Conservation (phyloP, 208 protist species). For the Porcisia deanei region DNA sequence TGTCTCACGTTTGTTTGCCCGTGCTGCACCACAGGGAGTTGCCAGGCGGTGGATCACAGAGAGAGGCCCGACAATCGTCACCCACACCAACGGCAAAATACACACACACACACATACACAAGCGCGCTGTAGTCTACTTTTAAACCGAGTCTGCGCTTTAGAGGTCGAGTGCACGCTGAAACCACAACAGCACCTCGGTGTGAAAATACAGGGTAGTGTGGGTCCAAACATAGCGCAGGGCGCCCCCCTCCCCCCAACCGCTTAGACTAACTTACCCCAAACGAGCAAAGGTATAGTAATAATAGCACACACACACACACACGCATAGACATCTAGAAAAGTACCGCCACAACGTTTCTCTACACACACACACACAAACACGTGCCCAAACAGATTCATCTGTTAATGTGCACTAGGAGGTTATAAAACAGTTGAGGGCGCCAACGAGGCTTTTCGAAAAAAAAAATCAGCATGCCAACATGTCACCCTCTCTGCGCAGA, state of each 20-base stretch:
- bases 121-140: background rate
- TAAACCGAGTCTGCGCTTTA: background rate
- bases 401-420: background rate
- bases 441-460: background rate
- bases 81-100: background rate
- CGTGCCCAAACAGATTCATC: background rate
- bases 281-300: too few relatives aligned
- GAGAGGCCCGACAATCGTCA: background rate
- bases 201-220: background rate
- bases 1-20: background rate
- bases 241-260: background rate
- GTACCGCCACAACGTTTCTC: background rate
- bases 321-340: background rate
- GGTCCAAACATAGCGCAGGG: too few relatives aligned
- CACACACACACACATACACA: background rate
- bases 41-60: background rate
- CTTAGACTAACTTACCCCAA: too few relatives aligned
- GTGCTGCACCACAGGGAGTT: background rate
- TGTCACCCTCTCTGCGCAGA: background rate
- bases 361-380: background rate
- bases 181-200: background rate
- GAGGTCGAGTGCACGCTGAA: background rate
- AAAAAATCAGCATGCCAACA: background rate
- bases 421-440: background rate
- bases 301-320: background rate